Percentiles rank a stretch among this genome's conserved stretches.
phyloP scores from a whole-genome alignment of 1,284 basidiomycete species.

The Neonothopanus nambi region DNA sequence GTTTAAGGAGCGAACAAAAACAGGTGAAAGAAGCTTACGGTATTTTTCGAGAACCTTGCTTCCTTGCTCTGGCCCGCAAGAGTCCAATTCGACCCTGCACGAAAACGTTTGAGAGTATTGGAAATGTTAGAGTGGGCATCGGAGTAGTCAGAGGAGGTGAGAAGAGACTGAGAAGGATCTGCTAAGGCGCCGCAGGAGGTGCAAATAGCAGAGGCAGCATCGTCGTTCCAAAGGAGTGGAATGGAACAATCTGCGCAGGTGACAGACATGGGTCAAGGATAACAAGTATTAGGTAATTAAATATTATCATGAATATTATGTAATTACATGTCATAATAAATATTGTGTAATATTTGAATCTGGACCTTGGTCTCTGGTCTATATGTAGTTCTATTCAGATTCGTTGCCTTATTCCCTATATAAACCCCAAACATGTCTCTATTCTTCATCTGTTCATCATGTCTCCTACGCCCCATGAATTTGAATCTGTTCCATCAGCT shows the following conservation, averaged over 20 bases:
- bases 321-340: no score
- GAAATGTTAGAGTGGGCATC: slow-evolving; percentile 28
- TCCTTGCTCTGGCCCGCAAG: slow-evolving; percentile 63
- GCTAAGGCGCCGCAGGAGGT: slow-evolving; percentile 63
- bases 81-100: slow-evolving; percentile 47
- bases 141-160: slow-evolving; percentile 46
- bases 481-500: slow-evolving; percentile 62
- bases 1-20: slow-evolving; percentile 14
- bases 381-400: no score
- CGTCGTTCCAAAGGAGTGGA: slow-evolving; percentile 52
- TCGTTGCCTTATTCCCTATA: slow-evolving; percentile 25
- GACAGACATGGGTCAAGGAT: slow-evolving; percentile 26
- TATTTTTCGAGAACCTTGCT: slow-evolving; percentile 58
- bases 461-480: slow-evolving; percentile 44
- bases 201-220: slow-evolving; percentile 62
- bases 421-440: slow-evolving; percentile 23
- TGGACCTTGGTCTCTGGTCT: no score
- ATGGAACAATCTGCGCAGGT: slow-evolving; percentile 53
- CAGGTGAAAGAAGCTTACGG: slow-evolving; percentile 38
- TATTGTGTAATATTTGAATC: no score
- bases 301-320: background rate
- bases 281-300: no score
- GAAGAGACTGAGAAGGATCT: slow-evolving; percentile 57
- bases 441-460: slow-evolving; percentile 34
- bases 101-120: slow-evolving; percentile 46